Evolutionary conservation across 116 monocot species (phyloP).

Genomic region (Zostera marina): DNA sequence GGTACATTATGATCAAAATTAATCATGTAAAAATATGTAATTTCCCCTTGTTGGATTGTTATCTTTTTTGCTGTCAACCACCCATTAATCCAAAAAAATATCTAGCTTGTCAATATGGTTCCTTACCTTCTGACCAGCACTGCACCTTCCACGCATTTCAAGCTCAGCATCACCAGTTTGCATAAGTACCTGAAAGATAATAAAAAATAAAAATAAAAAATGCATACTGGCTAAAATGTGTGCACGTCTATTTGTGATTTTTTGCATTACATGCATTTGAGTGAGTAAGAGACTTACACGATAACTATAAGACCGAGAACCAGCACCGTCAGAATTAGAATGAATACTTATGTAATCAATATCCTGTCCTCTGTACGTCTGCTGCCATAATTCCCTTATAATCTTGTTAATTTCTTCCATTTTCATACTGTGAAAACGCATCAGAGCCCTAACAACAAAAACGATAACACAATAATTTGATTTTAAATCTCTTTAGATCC

Average conservation of each 20-base stretch:
- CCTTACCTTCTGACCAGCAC: conserved; percentile 97
- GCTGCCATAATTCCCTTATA: conserved; percentile 97
- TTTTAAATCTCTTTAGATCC: background rate
- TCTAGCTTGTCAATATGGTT: background rate
- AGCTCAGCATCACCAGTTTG: conserved; percentile 98
- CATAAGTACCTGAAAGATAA: conserved; percentile 58
- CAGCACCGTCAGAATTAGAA: conserved; percentile 89
- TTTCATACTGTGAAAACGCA: conserved; percentile 98
- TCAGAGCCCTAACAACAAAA: conserved; percentile 56
- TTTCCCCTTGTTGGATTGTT: too few species aligned
- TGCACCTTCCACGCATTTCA: conserved; percentile 98
- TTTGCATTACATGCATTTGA: background rate
- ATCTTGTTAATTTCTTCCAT: conserved; percentile 99
- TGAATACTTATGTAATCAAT: conserved; percentile 95
- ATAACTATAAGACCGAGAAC: conserved; percentile 91
- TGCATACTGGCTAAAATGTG: background rate
- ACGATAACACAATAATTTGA: background rate
- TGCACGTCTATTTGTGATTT: background rate
- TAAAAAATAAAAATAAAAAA: background rate
- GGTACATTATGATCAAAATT: too few species aligned
- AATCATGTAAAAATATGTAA: too few species aligned
- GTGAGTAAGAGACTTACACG: conserved; percentile 25
- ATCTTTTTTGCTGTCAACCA: too few species aligned
- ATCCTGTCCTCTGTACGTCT: conserved; percentile 97
- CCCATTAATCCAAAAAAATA: too few species aligned